Conservation (phyloP, 192 early-diverging fungal species). For the Backusella australiensis region DNA sequence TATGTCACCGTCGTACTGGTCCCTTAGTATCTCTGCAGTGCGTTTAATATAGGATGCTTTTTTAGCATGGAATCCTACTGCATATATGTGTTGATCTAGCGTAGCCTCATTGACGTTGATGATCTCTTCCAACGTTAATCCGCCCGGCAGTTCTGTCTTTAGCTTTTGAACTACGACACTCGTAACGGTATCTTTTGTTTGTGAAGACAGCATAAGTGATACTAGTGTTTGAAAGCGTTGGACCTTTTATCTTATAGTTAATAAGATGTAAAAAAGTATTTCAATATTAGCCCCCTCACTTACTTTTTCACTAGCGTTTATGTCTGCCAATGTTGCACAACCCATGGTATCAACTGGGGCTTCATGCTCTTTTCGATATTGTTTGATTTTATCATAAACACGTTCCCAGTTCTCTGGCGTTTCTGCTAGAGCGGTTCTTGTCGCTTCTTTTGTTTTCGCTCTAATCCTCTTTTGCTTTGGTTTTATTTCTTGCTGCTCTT, state of each 20-base stretch:
- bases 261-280: background rate
- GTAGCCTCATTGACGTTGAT: conserved; percentile 55
- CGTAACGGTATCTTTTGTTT: conserved; percentile 90
- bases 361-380: conserved; percentile 57
- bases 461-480: background rate
- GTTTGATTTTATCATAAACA: conserved; percentile 61
- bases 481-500: background rate
- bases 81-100: conserved; percentile 69
- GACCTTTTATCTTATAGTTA: background rate
- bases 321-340: conserved; percentile 69
- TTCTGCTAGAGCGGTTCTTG: background rate
- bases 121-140: conserved; percentile 69
- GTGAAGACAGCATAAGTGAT: conserved; percentile 87
- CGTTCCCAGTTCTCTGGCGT: conserved; percentile 59
- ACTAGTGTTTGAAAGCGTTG: conserved; percentile 83
- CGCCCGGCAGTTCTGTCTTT: conserved; percentile 57
- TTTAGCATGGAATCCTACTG: conserved; percentile 88
- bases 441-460: background rate
- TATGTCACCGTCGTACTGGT: conserved; percentile 76
- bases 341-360: conserved; percentile 93
- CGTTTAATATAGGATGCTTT: conserved; percentile 84
- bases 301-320: conserved; percentile 27
- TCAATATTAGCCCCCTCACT: background rate
- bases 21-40: conserved; percentile 69
- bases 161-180: conserved; percentile 74